Base-by-base conservation (phyloP, 257 asterid genomes). In the Prunella vulgaris region DNA sequence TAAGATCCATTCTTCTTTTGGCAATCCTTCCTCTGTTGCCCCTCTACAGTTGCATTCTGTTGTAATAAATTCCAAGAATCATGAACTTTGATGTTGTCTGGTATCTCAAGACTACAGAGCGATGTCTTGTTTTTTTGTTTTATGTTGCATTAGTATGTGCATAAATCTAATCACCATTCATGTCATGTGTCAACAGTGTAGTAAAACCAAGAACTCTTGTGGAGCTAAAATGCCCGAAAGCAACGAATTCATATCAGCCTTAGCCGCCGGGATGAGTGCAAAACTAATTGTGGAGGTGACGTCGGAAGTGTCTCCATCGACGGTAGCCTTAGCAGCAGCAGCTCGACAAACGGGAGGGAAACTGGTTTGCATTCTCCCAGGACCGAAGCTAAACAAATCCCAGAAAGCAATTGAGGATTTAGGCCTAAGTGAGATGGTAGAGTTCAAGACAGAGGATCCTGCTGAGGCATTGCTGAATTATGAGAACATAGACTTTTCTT, bases 311-410 rank as follows among this genome's bases (percentile, higher is more conserved):
- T 86, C 88, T 5, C 64, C 81, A 35, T 86, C 86, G 18, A 86
- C 88, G 0, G 72, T 86, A n/a, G 86, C 95, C 66, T 78, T 86
- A 71, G 88, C 93, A 25, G 87, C 84, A 0, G 92, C 92, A 0
- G 90, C 90, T 9, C 79, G 81, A 64, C 90, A 88, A 57, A 82
- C 82, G 0, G 84, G 88, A 62, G 92, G 86, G 7, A 86, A 81
- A 48, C 77, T 86, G 0, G 74, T 86, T 0, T 88, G 90, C 81
- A 86, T 88, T 30, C 75, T 88, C 15, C 92, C 92, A 0, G 81
- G 82, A 25, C 68, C 70, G 0, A 81, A 73, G 38, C 79, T 72
- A 0, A 58, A 74, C 49, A 78, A 71, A 66, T 84, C 89, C 20
- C 90, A 69, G 62, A 78, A 80, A 42, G 78, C 65, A 0, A 88